These are phyloP conservation scores for Plasmodium relictum DNA, from an alignment of 169 alveolate genomes.

Conservation along the genomic window DNA sequence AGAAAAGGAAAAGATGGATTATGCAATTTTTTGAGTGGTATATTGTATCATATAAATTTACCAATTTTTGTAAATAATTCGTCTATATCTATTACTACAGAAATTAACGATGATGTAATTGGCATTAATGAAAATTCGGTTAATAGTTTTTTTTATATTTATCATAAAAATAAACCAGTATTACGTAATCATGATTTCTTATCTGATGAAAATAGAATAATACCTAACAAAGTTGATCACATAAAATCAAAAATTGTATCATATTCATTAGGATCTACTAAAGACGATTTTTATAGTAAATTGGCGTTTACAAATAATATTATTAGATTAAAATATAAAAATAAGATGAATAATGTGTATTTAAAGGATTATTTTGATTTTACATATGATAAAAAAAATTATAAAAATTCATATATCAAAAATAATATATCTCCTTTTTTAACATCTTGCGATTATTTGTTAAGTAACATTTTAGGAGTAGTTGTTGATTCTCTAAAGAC, in stretches of 20 bases:
- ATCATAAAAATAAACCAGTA: constrained; percentile 35
- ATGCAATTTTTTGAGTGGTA: constrained; percentile 85
- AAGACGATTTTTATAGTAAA: constrained; percentile 58
- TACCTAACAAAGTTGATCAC: constrained; percentile 25
- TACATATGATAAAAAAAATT: constrained; percentile 57
- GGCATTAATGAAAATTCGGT: constrained; percentile 10
- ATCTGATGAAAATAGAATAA: constrained; percentile 48
- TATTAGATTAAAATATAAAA: constrained; percentile 60
- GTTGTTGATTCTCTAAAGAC: constrained; percentile 60
- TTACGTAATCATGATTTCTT: constrained; percentile 32
- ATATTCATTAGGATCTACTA: constrained; percentile 72
- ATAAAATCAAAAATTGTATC: constrained; percentile 68
- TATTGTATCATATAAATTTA: constrained; percentile 88
- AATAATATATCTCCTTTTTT: constrained; percentile 69
- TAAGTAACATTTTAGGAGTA: constrained; percentile 50
- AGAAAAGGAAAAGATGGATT: constrained; percentile 88
- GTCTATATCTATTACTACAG: constrained; percentile 31
- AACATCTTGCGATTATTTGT: constrained; percentile 60
- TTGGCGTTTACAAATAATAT: constrained; percentile 75
- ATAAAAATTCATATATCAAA: constrained; percentile 15
- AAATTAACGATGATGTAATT: constrained; percentile 29
- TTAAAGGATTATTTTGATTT: constrained; percentile 67
- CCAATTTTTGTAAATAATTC: constrained; percentile 87
- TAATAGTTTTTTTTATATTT: constrained; percentile 53
- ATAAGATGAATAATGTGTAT: constrained; percentile 22